Conservation (phyloP, 495 filamentous ascomycete genomes). For the Daldinia loculata region DNA sequence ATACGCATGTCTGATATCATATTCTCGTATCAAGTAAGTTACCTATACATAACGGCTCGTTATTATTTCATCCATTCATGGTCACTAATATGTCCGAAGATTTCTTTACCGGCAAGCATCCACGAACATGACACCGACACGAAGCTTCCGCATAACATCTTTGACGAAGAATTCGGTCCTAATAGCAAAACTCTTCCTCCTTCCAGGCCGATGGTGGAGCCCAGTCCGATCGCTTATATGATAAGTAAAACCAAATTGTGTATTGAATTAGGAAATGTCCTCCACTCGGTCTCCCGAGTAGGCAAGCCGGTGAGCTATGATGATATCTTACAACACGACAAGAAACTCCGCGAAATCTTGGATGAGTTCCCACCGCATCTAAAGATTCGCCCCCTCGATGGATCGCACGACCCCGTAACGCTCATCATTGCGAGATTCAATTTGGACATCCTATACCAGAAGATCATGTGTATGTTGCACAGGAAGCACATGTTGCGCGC, state of each 20-base stretch:
- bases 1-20: slow-evolving; percentile 82
- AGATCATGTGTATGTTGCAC: slow-evolving; percentile 83
- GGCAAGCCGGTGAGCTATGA: slow-evolving; percentile 73
- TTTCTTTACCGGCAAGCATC: slow-evolving; percentile 88
- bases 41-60: background rate
- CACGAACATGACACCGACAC: slow-evolving; percentile 84
- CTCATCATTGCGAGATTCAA: slow-evolving; percentile 84
- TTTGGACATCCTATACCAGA: slow-evolving; percentile 83
- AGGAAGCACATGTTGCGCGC: slow-evolving; percentile 79
- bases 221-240: slow-evolving; percentile 89
- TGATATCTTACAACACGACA: slow-evolving; percentile 79
- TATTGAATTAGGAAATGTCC: slow-evolving; percentile 62
- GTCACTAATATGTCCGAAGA: slow-evolving; percentile 48
- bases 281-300: slow-evolving; percentile 60
- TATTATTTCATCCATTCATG: background rate
- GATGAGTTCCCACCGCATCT: slow-evolving; percentile 74
- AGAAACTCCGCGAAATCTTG: slow-evolving; percentile 72
- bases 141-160: slow-evolving; percentile 85
- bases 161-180: slow-evolving; percentile 91
- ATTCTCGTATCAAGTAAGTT: slow-evolving; percentile 79
- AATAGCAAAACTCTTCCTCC: slow-evolving; percentile 78
- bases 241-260: slow-evolving; percentile 78
- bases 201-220: slow-evolving; percentile 75
- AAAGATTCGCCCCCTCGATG: slow-evolving; percentile 72
- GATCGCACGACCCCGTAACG: slow-evolving; percentile 76